These are phyloP conservation scores for Pseudogymnoascus sp. DNA, from an alignment of 2,329 filamentous ascomycete genomes.

Conservation along the genomic window DNA sequence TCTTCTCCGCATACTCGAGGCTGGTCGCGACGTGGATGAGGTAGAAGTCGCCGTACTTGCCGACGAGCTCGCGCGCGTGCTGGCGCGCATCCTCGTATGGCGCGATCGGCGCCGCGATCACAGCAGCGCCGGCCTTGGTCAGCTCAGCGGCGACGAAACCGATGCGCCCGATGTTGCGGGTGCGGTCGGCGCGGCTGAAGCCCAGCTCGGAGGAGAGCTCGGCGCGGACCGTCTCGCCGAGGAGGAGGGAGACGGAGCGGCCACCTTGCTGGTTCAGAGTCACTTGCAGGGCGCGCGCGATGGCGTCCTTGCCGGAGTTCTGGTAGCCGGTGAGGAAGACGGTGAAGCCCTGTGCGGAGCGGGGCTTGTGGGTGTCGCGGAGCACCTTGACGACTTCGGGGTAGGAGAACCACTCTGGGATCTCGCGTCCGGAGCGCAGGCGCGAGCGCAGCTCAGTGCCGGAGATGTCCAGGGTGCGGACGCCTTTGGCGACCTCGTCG, in stretches of 20 bases:
- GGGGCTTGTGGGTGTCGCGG: slow-evolving; percentile 89
- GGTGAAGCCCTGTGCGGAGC: slow-evolving; percentile 90
- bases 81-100: slow-evolving; percentile 75
- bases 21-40: slow-evolving; percentile 91
- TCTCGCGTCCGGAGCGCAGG: slow-evolving; percentile 84
- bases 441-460: slow-evolving; percentile 87
- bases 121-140: slow-evolving; percentile 83
- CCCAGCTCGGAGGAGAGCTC: slow-evolving; percentile 93
- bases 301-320: slow-evolving; percentile 95
- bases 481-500: slow-evolving; percentile 77
- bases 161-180: slow-evolving; percentile 92
- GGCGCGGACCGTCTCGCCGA: slow-evolving; percentile 89
- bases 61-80: slow-evolving; percentile 74
- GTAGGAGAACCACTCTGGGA: slow-evolving; percentile 99
- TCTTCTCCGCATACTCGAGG: slow-evolving; percentile 89
- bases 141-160: slow-evolving; percentile 93
- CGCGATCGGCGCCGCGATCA: slow-evolving; percentile 93
- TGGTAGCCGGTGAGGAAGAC: slow-evolving; percentile 95
- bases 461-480: slow-evolving; percentile 81
- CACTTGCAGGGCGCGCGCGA: slow-evolving; percentile 90
- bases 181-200: slow-evolving; percentile 86
- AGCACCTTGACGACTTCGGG: slow-evolving; percentile 96
- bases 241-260: slow-evolving; percentile 84
- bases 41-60: slow-evolving; percentile 87
- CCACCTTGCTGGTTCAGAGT: slow-evolving; percentile 98